These are phyloP conservation scores for Hibiscus mutabilis DNA, from an alignment of 345 rosid species.

Conservation along the genomic window DNA sequence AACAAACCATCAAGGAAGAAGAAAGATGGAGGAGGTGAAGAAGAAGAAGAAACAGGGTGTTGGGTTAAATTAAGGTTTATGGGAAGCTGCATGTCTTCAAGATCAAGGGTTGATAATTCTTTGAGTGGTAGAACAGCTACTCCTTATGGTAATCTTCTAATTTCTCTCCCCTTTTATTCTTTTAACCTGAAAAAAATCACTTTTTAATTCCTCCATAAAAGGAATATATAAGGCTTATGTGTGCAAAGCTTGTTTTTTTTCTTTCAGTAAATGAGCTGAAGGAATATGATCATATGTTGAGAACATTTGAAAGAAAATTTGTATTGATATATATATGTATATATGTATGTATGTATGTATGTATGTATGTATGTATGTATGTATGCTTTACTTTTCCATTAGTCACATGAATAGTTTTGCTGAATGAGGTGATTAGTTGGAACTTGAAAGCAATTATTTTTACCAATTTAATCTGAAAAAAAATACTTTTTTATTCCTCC, in stretches of 20 bases:
- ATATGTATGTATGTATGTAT: neutral
- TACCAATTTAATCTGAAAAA: neutral
- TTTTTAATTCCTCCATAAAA: too few species aligned
- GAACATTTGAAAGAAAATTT: neutral
- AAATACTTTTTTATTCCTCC: too few species aligned
- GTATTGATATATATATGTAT: neutral
- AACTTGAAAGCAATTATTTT: neutral
- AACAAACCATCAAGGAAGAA: constrained; percentile 29
- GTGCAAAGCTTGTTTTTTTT: neutral
- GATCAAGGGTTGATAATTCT: constrained; percentile 78
- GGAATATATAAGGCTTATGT: neutral
- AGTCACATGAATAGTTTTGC: neutral
- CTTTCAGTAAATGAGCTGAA: neutral
- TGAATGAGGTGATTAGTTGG: neutral
- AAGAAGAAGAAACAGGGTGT: constrained; percentile 46
- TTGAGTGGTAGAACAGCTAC: constrained; percentile 42
- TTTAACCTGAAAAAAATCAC: neutral
- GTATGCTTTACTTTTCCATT: neutral
- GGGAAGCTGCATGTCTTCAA: constrained; percentile 60
- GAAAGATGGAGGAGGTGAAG: constrained; percentile 33
- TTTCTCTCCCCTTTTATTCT: neutral
- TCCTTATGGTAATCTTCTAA: constrained; percentile 28
- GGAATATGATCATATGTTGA: neutral
- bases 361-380: neutral
- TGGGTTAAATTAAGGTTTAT: constrained; percentile 51